Base-by-base conservation (phyloP, 1,284 basidiomycete species). In the Mycena citricolor region DNA sequence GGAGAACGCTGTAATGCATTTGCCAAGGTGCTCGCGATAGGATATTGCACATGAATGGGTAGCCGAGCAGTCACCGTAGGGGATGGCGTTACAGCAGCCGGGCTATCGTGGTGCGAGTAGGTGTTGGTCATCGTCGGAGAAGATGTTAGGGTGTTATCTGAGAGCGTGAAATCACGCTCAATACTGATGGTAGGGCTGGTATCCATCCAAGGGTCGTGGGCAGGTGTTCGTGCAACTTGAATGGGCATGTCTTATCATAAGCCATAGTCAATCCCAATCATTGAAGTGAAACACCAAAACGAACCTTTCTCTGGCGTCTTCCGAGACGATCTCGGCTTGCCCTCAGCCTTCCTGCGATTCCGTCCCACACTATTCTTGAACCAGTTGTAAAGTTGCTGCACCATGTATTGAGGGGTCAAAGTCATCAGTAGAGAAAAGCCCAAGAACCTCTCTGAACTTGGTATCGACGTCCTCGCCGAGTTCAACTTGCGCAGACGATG, bases 351-450 rank as follows among this genome's bases (percentile, higher is more conserved):
- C 31, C 78, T 65, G 42, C 75, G 64, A 6, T 73, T 74, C 19
- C 78, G 67, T 4, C 78, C 79, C 39, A 78, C 70, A 11, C 79
- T 80, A 57, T 81, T 81, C 63, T 81, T 81, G 63, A 78, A 81
- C 79, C 79, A 81, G 51, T 81, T 81, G 63, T 81, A 81, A 47
- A 81, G 77, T 73, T 80, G 77, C 79, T 79, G 52, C 35, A 17
- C 30, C 34, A 35, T 24, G 48, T 10, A 35, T 33, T 32, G 51
- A 46, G 38, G 39, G 40, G 35, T 26, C 30, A 38, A 40, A 22
- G n/a, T 25, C 29, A 22, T 5, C 19, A 24, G 28, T 44, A 25
- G 32, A 31, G 26, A 21, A 35, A 30, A 34, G 51, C 37, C 31
- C 21, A 56, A 44, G 29, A 49, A 76, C 76, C 71, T 81, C 79